Conservation (phyloP, 306 rosid species). For the Gynostemma pentaphyllum region DNA sequence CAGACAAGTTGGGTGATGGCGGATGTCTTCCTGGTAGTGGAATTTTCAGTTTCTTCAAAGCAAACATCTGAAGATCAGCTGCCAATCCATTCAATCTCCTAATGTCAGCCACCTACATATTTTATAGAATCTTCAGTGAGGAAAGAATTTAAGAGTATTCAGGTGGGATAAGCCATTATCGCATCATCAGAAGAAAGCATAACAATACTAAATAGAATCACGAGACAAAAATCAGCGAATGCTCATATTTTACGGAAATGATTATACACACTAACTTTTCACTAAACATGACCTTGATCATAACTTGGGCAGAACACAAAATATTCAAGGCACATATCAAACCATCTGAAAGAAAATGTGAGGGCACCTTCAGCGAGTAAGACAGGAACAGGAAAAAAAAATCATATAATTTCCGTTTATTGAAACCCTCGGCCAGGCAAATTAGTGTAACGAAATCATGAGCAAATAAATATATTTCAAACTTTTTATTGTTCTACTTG, state of each 20-base stretch:
- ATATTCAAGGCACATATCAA: background rate
- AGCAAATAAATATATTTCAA: background rate
- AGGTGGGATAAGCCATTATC: background rate
- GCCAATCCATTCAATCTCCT: constrained; percentile 76
- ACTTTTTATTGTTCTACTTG: background rate
- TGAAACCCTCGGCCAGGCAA: background rate
- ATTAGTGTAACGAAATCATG: background rate
- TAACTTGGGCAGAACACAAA: background rate
- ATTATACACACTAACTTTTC: background rate
- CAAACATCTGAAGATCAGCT: constrained; percentile 85
- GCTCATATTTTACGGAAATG: background rate
- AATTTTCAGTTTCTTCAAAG: constrained; percentile 57
- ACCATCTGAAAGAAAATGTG: background rate
- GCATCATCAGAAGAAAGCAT: background rate
- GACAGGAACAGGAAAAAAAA: background rate
- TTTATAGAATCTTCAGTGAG: constrained; percentile 10
- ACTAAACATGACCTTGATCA: background rate
- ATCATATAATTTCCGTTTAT: background rate
- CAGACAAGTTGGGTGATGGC: constrained; percentile 38
- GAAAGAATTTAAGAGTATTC: background rate
- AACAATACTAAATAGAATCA: background rate
- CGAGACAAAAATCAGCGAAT: background rate
- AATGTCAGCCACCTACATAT: constrained; percentile 64
- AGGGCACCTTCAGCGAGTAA: background rate
- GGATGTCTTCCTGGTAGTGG: constrained; percentile 84